Conservation (phyloP, 140 eudicot species). For the Bidens hawaiensis region DNA sequence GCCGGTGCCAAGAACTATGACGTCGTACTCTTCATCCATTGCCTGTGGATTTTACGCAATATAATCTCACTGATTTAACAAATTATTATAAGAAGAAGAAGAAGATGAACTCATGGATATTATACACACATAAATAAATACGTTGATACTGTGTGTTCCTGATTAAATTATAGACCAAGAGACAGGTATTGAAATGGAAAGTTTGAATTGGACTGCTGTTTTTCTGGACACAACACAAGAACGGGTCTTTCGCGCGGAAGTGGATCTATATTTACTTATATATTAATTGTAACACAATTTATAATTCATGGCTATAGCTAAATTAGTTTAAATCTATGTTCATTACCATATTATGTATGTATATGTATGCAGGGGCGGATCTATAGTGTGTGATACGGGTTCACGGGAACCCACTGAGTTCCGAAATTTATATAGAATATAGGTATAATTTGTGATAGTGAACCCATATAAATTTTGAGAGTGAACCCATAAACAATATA, state of each 20-base stretch:
- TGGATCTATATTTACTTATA: too few species aligned
- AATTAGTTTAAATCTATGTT: too few species aligned
- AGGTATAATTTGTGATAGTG: too few species aligned
- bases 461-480: too few species aligned
- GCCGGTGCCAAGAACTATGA: constrained; percentile 84
- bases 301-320: too few species aligned
- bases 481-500: too few species aligned
- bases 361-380: too few species aligned
- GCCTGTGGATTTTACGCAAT: constrained; percentile 1
- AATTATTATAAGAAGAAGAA: neutral
- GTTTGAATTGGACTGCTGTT: constrained; percentile 23
- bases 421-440: too few species aligned
- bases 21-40: constrained; percentile 91
- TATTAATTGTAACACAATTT: too few species aligned
- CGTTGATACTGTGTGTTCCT: constrained; percentile 13
- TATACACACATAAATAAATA: neutral
- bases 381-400: too few species aligned
- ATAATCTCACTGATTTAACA: constrained; percentile 10
- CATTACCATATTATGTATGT: too few species aligned
- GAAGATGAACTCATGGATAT: neutral
- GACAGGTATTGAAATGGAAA: constrained; percentile 11
- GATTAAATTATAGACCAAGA: constrained; percentile 18
- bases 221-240: constrained; percentile 22
- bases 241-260: constrained; percentile 46
- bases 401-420: too few species aligned